These are phyloP conservation scores for Dillenia turbinata DNA, from an alignment of 164 flowering plant species.

Conservation along the genomic window DNA sequence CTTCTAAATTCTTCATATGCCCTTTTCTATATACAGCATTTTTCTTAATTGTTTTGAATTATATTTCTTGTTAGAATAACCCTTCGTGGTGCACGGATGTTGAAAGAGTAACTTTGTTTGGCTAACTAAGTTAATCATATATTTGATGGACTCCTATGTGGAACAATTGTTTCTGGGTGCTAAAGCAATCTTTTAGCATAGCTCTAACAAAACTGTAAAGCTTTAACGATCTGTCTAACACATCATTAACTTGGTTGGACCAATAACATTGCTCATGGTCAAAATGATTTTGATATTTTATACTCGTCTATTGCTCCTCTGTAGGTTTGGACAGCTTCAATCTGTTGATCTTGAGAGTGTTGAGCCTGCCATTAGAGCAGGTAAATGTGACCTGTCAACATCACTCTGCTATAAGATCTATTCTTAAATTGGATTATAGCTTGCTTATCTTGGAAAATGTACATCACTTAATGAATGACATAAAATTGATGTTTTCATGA, in stretches of 20 bases:
- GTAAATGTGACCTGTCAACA: conserved; percentile 21
- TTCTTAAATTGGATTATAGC: neutral
- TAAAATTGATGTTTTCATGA: too few relatives aligned
- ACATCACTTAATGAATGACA: too few relatives aligned
- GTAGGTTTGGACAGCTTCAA: conserved; percentile 98
- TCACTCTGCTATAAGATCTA: neutral
- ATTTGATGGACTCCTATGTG: neutral
- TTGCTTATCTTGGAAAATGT: too few relatives aligned
- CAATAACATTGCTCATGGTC: neutral
- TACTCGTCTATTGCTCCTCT: neutral
- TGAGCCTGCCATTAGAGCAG: conserved; percentile 90
- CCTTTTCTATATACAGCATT: too few relatives aligned
- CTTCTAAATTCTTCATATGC: too few relatives aligned
- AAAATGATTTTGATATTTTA: too few relatives aligned
- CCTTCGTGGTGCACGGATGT: too few relatives aligned
- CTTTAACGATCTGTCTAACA: neutral
- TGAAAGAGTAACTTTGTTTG: too few relatives aligned
- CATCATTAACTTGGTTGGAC: neutral
- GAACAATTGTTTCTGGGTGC: neutral
- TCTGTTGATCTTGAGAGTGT: conserved; percentile 75
- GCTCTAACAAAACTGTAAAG: too few relatives aligned
- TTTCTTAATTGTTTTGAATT: too few relatives aligned
- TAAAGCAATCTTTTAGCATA: neutral
- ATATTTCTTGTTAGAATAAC: too few relatives aligned
- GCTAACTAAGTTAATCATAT: too few relatives aligned